phyloP scores from a whole-genome alignment of 2,329 filamentous ascomycete species.

The Trichoderma aggressivum region DNA sequence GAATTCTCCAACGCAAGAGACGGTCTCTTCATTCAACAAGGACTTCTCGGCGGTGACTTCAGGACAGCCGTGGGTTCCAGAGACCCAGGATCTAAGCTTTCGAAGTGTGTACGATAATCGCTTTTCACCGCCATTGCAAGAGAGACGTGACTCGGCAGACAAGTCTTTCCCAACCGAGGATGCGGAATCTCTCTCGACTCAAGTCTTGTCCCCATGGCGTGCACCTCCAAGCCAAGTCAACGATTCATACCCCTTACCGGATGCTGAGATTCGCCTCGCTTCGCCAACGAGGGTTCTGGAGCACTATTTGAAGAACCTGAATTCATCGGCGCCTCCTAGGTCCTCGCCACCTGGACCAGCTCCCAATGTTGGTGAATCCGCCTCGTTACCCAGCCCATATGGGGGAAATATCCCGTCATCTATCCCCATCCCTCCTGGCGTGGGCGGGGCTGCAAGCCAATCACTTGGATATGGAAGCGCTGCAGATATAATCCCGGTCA shows the following conservation, averaged over 20 bases:
- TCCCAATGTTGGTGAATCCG: background rate
- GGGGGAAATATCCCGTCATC: conserved; percentile 27
- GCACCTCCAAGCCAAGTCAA: conserved; percentile 49
- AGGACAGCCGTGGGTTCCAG: conserved; percentile 27
- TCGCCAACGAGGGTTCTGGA: conserved; percentile 52
- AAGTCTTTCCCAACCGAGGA: background rate
- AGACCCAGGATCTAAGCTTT: conserved; percentile 45
- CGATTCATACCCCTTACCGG: conserved; percentile 50
- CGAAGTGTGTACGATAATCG: conserved; percentile 44
- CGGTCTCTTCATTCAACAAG: conserved; percentile 16
- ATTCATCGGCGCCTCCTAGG: conserved; percentile 19
- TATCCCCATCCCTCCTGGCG: conserved; percentile 21
- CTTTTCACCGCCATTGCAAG: conserved; percentile 31
- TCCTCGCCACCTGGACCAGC: conserved; percentile 24
- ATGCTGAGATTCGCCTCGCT: conserved; percentile 26
- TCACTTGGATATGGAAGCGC: conserved; percentile 10
- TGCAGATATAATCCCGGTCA: conserved; percentile 28
- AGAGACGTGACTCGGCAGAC: background rate
- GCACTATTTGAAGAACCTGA: conserved; percentile 39
- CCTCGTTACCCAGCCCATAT: background rate
- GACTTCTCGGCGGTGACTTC: conserved; percentile 20
- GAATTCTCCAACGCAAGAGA: background rate
- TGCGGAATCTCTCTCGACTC: background rate
- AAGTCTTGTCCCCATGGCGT: conserved; percentile 34
- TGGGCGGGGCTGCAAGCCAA: conserved; percentile 1